These are phyloP conservation scores for Dysphania ambrosioides DNA, from an alignment of 148 eudicot genomes.

Conservation along the genomic window DNA sequence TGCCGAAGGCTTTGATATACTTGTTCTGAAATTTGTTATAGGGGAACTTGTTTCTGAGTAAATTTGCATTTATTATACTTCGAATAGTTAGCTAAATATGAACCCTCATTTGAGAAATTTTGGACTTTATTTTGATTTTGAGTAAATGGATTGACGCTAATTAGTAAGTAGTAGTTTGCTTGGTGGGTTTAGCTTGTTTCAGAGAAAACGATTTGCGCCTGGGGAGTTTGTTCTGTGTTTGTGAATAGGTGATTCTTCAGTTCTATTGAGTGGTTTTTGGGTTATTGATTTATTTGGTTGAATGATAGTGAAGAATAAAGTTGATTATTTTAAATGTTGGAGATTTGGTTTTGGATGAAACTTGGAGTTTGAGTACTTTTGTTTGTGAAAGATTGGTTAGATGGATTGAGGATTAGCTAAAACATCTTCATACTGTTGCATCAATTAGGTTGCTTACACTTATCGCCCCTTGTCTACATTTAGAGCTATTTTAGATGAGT, in stretches of 20 bases:
- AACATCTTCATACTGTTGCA: not conserved
- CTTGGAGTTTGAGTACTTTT: not conserved
- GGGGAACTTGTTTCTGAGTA: not conserved
- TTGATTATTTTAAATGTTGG: not conserved
- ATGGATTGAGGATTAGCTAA: not conserved
- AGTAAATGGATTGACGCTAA: not conserved
- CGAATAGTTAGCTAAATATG: not conserved
- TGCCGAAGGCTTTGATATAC: too few relatives aligned
- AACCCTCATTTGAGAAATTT: not conserved
- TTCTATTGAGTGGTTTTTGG: conserved; percentile 3
- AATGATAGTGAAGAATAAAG: not conserved
- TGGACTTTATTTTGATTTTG: not conserved
- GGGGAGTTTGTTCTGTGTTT: too few relatives aligned
- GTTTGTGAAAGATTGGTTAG: not conserved
- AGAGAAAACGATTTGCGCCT: not conserved
- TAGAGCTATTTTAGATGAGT: not conserved
- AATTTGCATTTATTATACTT: not conserved
- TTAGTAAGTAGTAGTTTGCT: not conserved
- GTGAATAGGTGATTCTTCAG: not conserved
- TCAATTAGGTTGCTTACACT: not conserved
- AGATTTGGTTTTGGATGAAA: not conserved
- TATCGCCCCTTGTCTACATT: not conserved
- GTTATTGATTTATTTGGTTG: not conserved
- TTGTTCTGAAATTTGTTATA: not conserved
- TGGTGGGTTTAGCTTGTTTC: not conserved